phyloP scores from a whole-genome alignment of 176 grass and related monocot genomes.

The Saccharum spontaneum region DNA sequence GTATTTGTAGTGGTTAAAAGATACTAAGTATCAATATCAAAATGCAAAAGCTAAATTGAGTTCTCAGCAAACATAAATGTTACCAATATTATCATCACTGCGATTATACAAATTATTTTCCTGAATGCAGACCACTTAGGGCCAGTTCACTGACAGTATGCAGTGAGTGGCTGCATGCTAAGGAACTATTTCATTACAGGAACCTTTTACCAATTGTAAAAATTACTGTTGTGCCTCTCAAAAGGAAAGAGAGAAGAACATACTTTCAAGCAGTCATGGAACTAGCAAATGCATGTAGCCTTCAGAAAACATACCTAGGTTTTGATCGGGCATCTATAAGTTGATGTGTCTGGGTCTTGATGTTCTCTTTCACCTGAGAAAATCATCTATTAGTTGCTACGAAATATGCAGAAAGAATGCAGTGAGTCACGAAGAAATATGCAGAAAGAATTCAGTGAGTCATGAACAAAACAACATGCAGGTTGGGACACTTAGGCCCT shows the following conservation, averaged over 20 bases:
- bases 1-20: background rate
- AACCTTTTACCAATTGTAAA: too few relatives aligned
- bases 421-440: slow-evolving; percentile 24
- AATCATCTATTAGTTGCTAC: slow-evolving; percentile 14
- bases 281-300: too few relatives aligned
- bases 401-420: slow-evolving; percentile 13
- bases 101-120: background rate
- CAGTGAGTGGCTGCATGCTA: too few relatives aligned
- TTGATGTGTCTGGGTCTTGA: slow-evolving; percentile 72
- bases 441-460: background rate
- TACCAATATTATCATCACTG: background rate
- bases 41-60: background rate
- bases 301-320: slow-evolving; percentile 56
- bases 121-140: too few relatives aligned
- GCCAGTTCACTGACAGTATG: too few relatives aligned
- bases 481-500: too few relatives aligned
- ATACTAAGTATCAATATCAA: background rate
- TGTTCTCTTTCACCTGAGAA: slow-evolving; percentile 83
- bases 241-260: too few relatives aligned
- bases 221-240: too few relatives aligned
- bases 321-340: slow-evolving; percentile 85
- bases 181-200: too few relatives aligned
- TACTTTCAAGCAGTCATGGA: too few relatives aligned
- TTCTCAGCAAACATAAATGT: background rate
- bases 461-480: background rate